Evolutionary conservation across 2,329 filamentous ascomycete species (phyloP), one percentile per base, ranked within the genome.

Genomic region (Paracamarosporium sp.): DNA sequence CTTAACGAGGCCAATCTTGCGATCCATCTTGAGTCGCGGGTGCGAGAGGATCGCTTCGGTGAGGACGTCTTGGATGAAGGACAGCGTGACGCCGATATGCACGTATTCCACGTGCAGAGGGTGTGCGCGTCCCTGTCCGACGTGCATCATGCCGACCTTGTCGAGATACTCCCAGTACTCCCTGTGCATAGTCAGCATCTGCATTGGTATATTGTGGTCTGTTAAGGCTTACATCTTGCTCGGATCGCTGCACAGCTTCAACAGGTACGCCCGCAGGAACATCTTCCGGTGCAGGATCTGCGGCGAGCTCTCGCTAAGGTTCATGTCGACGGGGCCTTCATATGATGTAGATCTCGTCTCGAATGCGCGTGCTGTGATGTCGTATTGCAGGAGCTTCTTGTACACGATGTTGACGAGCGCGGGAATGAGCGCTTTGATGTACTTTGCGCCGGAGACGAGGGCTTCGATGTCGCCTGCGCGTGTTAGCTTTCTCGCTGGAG

Each of bases 91-190:
- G 50, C 90, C 88, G 44, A 94, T 88, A 73, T 93, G 91, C 47
- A 94, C 83, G 74, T 93, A 94, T 74, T 94, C 91, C 62, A 94
- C 84, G 68, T 93, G 89, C 15, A 93, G 82, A 1, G 90, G 88
- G 64, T 92, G 87, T 52, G 86, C 81, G 36, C 90, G 86, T 17
- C 88, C 90, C 44, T 88, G 86, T 1, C 90, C 90, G n/a, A 90
- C 88, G 73, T 93, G 91, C 90, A 93, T 93, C 82, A 91, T 86
- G 56, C 90, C 91, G 33, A 94, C 91, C 76, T 93, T 93, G 78
- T 93, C 89, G 43, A 94, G 80, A 71, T 94, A 94, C 68, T 90
- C 86, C 90, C 91, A 94, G 74, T 92, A 92, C 60, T 91, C 88
- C 35, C 48, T 51, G 35, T 17, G 11, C 8, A 5, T 33, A 11